Evolutionary conservation across 306 rosid species (phyloP).

Genomic region (Prunus dulcis): DNA sequence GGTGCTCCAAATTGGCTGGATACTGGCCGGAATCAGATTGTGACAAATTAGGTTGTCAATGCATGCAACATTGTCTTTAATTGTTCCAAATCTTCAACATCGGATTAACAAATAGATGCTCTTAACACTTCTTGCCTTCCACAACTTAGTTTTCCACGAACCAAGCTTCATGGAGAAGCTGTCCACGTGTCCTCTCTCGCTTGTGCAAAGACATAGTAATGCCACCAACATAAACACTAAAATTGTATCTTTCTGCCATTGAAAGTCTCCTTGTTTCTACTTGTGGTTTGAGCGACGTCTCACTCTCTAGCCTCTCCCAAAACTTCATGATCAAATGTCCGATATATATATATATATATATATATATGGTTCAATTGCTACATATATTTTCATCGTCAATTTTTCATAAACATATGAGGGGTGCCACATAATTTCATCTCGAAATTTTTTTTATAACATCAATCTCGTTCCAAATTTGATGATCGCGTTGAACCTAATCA

Average conservation of each 20-base stretch:
- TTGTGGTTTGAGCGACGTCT: background rate
- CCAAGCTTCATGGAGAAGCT: slow-evolving; percentile 5
- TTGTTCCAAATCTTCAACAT: background rate
- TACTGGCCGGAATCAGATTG: background rate
- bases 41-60: background rate
- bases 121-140: background rate
- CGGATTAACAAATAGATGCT: background rate
- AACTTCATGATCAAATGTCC: background rate
- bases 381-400: no score
- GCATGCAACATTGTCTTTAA: background rate
- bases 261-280: background rate
- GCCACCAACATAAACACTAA: background rate
- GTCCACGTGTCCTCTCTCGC: background rate
- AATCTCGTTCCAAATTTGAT: no score
- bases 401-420: no score
- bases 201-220: background rate
- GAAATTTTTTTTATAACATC: no score
- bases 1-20: slow-evolving; percentile 14
- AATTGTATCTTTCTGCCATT: background rate
- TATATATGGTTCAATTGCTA: no score
- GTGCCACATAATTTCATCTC: no score
- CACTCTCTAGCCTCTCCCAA: background rate
- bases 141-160: background rate
- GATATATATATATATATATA: background rate
- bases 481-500: no score